Base-by-base conservation (phyloP, 768 basidiomycete genomes). In the Collybia sp. region DNA sequence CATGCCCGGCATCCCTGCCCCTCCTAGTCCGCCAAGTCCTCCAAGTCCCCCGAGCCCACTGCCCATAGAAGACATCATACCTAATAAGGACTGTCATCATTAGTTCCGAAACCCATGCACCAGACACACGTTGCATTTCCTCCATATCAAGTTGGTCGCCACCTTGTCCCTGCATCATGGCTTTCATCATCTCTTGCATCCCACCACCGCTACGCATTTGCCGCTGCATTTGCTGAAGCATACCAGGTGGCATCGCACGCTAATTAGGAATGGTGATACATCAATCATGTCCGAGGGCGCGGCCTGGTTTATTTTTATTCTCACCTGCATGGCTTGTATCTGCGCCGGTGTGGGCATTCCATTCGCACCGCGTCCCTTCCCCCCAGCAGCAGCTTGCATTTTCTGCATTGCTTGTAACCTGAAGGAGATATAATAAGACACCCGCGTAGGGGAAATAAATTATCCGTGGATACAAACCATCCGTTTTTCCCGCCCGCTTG, bases 161-260 rank as follows among this genome's bases (percentile, higher is more conserved):
- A 44, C 88, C 90, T 55, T 89, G 84, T 9, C 92, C 89, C 56
- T 93, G 91, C 88, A 96, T 93, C 90, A 97, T 93, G 19, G 88
- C 85, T 61, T 88, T 89, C 93, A 95, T 93, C 92, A 95, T 95
- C 57, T 95, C 93, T 63, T 93, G 89, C 83, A 96, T 87, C 38
- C 91, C 91, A 16, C 92, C 90, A 8, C 88, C 89, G 45, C 83
- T 67, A 46, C 85, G 73, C 60, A 89, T 69, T 58, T 89, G 85
- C 43, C 82, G 73, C 59, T 90, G 92, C 83, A 97, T 85, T 60
- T 98, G 88, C 59, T 93, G 89, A 51, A 97, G 66, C 86, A 95
- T 88, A 25, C 93, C 95, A 5, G 95, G 91, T 1, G 95, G 95
- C 80, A 97, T 85, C 33, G 93, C 76, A 48, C 92, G 86, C 87